Base-by-base conservation (phyloP, 208 protist species). In the Willaertia magna region DNA sequence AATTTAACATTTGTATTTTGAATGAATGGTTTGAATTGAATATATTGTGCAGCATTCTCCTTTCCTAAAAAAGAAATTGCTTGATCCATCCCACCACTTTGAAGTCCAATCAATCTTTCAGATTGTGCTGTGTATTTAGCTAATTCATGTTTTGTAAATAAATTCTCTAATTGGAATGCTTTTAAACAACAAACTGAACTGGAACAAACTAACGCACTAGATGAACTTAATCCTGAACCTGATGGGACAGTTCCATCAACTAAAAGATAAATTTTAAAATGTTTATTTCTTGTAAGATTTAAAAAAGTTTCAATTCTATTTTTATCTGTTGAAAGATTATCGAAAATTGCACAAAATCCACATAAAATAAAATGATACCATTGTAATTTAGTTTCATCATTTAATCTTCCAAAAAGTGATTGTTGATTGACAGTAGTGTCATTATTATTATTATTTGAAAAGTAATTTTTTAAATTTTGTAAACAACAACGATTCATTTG, bases 191-290 rank as follows among this genome's bases (percentile, higher is more conserved):
- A 12, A 11, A 90, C 44, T 1, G 79, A 84, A 14, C 55, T 79
- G 4, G 78, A 40, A 22, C 85, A 67, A 22, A 91, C 91, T 30
- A 97, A 92, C 52, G 94, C 92, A 12, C 94, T 94, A 20, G 93
- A 95, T 43, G 90, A 92, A 55, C 92, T 94, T 89, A 97, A 91
- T 46, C 95, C 95, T 7, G 91, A 92, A 42, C 93, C 95, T 87
- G 93, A 91, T 18, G 94, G 89, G 6, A 96, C 90, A 34, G 92
- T 93, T 34, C 91, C 88, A 18, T 76, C 3, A 20, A 76, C 7
- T 30, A 74, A 11, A 7, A 74, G 26, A 46, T 79, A 79, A 26
- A 79, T 9, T 44, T 79, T 34, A 12, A 46, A 46, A 40, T n/a
- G n/a, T n/a, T n/a, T n/a, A n/a, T n/a, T n/a, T n/a, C n/a, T n/a